These are phyloP conservation scores for Cryptosporidium viatorum DNA, from an alignment of 169 alveolate species.

Conservation along the genomic window DNA sequence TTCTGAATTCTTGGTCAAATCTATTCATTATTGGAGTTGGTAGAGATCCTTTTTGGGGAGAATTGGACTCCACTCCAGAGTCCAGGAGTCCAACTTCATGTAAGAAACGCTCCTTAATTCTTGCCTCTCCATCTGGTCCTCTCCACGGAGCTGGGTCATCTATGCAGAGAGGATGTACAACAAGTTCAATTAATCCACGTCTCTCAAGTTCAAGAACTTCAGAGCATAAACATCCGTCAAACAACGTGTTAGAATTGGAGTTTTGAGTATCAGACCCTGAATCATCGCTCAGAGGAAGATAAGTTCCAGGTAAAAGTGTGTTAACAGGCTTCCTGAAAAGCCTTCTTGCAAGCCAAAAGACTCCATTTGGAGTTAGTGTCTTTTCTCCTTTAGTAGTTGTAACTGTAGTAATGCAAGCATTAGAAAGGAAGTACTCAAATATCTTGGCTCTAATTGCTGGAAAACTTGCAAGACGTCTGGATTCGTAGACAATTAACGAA, in stretches of 20 bases:
- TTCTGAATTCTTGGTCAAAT: slow-evolving; percentile 64
- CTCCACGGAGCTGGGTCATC: slow-evolving; percentile 75
- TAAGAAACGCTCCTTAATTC: slow-evolving; percentile 59
- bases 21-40: slow-evolving; percentile 55
- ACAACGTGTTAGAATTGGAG: slow-evolving; percentile 2
- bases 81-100: slow-evolving; percentile 52
- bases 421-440: slow-evolving; percentile 41
- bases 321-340: slow-evolving; percentile 64
- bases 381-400: slow-evolving; percentile 63
- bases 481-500: slow-evolving; percentile 51
- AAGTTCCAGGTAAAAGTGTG: slow-evolving; percentile 56
- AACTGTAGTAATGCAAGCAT: slow-evolving; percentile 70
- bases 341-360: slow-evolving; percentile 61
- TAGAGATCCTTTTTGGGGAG: slow-evolving; percentile 3
- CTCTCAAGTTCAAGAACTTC: slow-evolving; percentile 59
- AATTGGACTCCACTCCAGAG: slow-evolving; percentile 18
- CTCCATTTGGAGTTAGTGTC: slow-evolving; percentile 30
- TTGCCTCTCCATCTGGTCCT: slow-evolving; percentile 61
- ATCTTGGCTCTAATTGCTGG: slow-evolving; percentile 46
- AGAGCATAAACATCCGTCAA: slow-evolving; percentile 61
- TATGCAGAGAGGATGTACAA: slow-evolving; percentile 58
- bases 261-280: not conserved
- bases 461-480: slow-evolving; percentile 60
- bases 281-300: slow-evolving; percentile 46
- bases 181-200: slow-evolving; percentile 46